These are phyloP conservation scores for Suillus weaverae DNA, from an alignment of 768 basidiomycete species.

Conservation along the genomic window DNA sequence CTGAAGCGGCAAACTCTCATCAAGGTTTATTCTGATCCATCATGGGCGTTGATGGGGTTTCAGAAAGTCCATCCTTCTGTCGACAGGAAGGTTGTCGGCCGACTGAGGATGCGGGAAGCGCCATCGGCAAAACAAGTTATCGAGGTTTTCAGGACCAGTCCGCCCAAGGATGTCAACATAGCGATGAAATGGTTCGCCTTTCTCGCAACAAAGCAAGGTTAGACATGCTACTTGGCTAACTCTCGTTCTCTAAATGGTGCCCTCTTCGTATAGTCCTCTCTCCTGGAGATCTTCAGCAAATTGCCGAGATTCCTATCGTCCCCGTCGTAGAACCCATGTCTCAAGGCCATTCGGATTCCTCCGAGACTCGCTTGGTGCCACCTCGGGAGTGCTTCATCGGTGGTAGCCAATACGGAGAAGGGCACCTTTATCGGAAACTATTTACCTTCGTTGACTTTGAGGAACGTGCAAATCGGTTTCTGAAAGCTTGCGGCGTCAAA, in stretches of 20 bases:
- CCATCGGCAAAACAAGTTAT: conserved; percentile 62
- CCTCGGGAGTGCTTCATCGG: conserved; percentile 67
- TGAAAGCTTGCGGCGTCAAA: conserved; percentile 82
- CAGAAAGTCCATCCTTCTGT: conserved; percentile 53
- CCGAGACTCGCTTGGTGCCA: conserved; percentile 39
- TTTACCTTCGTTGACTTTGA: conserved; percentile 89
- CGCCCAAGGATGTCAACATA: conserved; percentile 47
- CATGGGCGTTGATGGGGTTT: conserved; percentile 73
- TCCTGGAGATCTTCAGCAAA: conserved; percentile 45
- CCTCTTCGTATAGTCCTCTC: conserved; percentile 50
- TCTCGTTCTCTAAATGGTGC: conserved; percentile 2
- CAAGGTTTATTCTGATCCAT: conserved; percentile 65
- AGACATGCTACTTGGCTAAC: neutral
- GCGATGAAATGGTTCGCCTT: conserved; percentile 64
- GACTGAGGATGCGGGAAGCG: conserved; percentile 64
- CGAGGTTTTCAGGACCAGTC: conserved; percentile 48
- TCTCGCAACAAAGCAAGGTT: conserved; percentile 59
- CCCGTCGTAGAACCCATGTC: conserved; percentile 42
- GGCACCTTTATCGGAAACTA: conserved; percentile 67
- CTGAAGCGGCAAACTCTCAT: neutral
- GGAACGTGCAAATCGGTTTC: conserved; percentile 69
- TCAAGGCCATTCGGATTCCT: neutral
- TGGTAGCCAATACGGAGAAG: conserved; percentile 26
- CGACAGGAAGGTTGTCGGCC: conserved; percentile 45
- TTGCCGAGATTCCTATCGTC: conserved; percentile 62